Percentiles rank a stretch among this genome's conserved stretches.
phyloP scores from a whole-genome alignment of 1,284 basidiomycete species.

The Apiotrichum gracile region DNA sequence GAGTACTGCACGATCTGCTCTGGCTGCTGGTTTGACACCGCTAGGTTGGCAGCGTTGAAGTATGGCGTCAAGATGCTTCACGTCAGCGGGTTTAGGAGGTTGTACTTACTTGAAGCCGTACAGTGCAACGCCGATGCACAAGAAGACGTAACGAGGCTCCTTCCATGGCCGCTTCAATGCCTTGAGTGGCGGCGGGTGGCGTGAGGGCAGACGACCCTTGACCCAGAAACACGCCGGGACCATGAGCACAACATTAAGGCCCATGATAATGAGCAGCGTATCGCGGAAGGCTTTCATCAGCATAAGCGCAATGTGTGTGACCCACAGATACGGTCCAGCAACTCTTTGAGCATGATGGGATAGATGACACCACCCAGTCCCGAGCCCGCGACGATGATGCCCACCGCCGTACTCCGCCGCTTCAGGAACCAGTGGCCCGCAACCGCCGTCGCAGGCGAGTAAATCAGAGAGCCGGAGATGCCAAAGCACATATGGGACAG shows the following conservation, averaged over 20 bases:
- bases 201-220: constrained; percentile 22
- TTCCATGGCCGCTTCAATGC: constrained; percentile 24
- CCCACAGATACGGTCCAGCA: constrained; percentile 30
- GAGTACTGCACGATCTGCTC: constrained; percentile 15
- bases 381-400: constrained; percentile 38
- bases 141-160: constrained; percentile 27
- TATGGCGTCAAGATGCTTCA: constrained; percentile 19
- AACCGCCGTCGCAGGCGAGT: constrained; percentile 39
- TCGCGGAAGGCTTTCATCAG: constrained; percentile 14
- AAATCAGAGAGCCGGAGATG: constrained; percentile 31
- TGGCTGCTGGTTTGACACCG: constrained; percentile 7
- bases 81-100: background rate
- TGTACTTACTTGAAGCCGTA: constrained; percentile 11
- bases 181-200: constrained; percentile 10
- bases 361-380: constrained; percentile 43
- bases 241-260: constrained; percentile 18
- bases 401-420: constrained; percentile 36
- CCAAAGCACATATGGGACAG: constrained; percentile 38
- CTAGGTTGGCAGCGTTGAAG: constrained; percentile 12
- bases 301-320: background rate
- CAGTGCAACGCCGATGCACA: constrained; percentile 23
- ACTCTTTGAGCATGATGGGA: constrained; percentile 36
- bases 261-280: constrained; percentile 23
- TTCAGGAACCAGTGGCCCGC: constrained; percentile 43
- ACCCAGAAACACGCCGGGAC: constrained; percentile 20